These are phyloP conservation scores for Elongisporangium prolatum DNA, from an alignment of 352 stramenopile genomes.

Conservation along the genomic window DNA sequence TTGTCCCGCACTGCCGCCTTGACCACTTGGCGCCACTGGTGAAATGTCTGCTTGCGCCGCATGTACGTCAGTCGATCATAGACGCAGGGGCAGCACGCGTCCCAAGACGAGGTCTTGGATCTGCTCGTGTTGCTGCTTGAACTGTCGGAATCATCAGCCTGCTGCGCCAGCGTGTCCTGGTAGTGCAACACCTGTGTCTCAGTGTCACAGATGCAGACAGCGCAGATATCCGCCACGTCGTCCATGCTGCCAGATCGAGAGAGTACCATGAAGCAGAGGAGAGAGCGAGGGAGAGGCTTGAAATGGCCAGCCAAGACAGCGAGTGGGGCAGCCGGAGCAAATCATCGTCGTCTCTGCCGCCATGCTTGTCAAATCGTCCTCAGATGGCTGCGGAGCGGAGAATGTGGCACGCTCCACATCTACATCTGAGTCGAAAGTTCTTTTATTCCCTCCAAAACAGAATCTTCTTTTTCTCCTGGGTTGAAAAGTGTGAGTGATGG, in stretches of 20 bases:
- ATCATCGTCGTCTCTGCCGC: neutral
- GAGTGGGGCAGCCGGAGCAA: neutral
- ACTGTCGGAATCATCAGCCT: slow-evolving; percentile 7
- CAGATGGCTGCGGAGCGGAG: neutral
- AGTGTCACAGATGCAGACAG: slow-evolving; percentile 47
- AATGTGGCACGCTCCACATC: too few species aligned
- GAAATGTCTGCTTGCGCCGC: slow-evolving; percentile 75
- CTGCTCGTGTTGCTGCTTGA: slow-evolving; percentile 17
- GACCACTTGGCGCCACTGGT: slow-evolving; percentile 57
- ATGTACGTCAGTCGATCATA: slow-evolving; percentile 71
- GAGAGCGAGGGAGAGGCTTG: neutral
- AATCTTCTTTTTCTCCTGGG: neutral
- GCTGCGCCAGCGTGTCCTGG: slow-evolving; percentile 17
- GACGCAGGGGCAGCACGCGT: slow-evolving; percentile 59
- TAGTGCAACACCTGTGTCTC: slow-evolving; percentile 30
- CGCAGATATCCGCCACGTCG: slow-evolving; percentile 60
- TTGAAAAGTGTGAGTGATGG: neutral
- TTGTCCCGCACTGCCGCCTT: slow-evolving; percentile 5
- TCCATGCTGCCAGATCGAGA: slow-evolving; percentile 28
- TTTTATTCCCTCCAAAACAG: neutral
- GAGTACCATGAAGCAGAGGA: neutral
- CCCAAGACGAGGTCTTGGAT: slow-evolving; percentile 14
- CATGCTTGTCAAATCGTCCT: neutral
- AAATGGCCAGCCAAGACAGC: neutral
- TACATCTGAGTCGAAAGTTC: neutral